Percentiles rank a stretch among this genome's conserved stretches.
Conservation (phyloP, 257 asterid species). For the Perilla frutescens region DNA sequence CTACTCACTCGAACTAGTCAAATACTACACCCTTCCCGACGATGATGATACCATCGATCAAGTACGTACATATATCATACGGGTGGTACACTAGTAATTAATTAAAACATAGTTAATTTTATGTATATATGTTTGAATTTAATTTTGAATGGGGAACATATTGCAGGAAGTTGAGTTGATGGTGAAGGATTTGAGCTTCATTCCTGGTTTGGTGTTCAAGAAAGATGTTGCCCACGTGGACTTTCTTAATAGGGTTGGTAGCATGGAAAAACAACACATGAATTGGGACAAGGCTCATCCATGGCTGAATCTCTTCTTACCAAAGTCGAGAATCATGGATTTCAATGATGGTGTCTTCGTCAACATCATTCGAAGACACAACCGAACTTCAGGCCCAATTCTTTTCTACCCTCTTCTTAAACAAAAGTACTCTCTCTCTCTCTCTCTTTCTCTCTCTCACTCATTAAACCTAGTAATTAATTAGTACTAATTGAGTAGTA, state of each 20-base stretch:
- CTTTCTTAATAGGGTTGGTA: conserved; percentile 62
- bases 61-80: conserved; percentile 32
- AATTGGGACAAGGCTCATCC: conserved; percentile 58
- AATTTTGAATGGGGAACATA: too few species aligned
- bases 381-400: conserved; percentile 59
- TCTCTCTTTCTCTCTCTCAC: neutral
- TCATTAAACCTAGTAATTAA: too few species aligned
- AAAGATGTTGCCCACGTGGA: conserved; percentile 54
- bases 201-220: conserved; percentile 49
- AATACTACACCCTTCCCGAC: conserved; percentile 47
- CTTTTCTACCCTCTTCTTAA: conserved; percentile 69
- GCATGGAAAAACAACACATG: conserved; percentile 25
- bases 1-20: conserved; percentile 61
- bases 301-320: conserved; percentile 76
- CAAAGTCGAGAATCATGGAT: conserved; percentile 64
- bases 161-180: conserved; percentile 52
- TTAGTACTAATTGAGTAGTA: neutral
- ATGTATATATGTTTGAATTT: too few species aligned
- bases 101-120: too few species aligned
- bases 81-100: too few species aligned
- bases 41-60: conserved; percentile 37
- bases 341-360: conserved; percentile 66
- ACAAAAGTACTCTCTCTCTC: conserved; percentile 40
- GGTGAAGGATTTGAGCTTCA: conserved; percentile 41
- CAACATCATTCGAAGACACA: conserved; percentile 56